Conservation (phyloP, 106 monocot genomes). For the Dioscorea alata region DNA sequence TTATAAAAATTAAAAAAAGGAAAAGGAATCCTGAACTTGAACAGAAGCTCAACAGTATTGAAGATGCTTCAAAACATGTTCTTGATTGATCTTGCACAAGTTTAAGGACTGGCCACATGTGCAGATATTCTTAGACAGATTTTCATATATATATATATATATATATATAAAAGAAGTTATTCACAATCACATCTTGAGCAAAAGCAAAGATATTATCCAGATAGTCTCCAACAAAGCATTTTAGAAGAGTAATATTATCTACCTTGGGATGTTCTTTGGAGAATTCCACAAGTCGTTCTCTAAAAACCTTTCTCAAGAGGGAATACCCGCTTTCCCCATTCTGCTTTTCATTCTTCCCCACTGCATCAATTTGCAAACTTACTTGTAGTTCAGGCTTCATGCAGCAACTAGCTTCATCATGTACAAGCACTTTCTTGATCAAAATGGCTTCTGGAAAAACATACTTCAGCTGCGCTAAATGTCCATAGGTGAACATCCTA, state of each 20-base stretch:
- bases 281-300: constrained; percentile 45
- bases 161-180: too few species aligned
- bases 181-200: too few species aligned
- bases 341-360: constrained; percentile 10
- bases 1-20: too few species aligned
- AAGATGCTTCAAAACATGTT: too few species aligned
- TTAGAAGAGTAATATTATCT: background rate
- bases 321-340: constrained; percentile 35
- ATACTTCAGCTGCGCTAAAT: constrained; percentile 57
- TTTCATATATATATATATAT: too few species aligned
- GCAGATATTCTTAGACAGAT: too few species aligned
- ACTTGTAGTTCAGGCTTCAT: constrained; percentile 66
- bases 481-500: constrained; percentile 55
- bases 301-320: constrained; percentile 40
- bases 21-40: too few species aligned
- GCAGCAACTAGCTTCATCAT: constrained; percentile 52
- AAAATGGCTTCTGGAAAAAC: constrained; percentile 52
- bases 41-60: too few species aligned
- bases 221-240: too few species aligned
- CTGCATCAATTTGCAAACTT: constrained; percentile 24
- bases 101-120: too few species aligned
- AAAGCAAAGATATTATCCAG: too few species aligned
- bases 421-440: constrained; percentile 51
- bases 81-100: too few species aligned
- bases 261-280: constrained; percentile 48